Conservation (phyloP, 108 stramenopile species). For the Pelagomonas calceolata region DNA sequence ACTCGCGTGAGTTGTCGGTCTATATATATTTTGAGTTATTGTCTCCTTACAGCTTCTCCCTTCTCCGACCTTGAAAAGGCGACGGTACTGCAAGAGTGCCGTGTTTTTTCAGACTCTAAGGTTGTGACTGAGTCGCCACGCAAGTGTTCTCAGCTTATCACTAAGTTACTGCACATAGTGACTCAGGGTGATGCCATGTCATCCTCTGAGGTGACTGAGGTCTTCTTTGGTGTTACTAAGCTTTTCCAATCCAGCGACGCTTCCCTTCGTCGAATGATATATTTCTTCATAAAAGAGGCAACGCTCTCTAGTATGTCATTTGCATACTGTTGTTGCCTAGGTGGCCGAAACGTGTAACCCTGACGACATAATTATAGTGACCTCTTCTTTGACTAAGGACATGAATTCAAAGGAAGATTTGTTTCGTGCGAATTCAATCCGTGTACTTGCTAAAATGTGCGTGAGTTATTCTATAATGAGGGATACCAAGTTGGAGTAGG, state of each 20-base stretch:
- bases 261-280: conserved; percentile 70
- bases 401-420: conserved; percentile 96
- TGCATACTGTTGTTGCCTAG: too few relatives aligned
- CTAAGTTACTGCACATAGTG: conserved; percentile 74
- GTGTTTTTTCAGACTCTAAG: conserved; percentile 89
- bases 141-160: conserved; percentile 95
- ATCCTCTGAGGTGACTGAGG: conserved; percentile 69
- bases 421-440: conserved; percentile 93
- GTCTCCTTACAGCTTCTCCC: conserved; percentile 25
- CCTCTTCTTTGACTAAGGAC: conserved; percentile 91
- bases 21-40: not conserved
- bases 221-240: conserved; percentile 99
- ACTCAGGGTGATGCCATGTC: conserved; percentile 39
- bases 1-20: not conserved
- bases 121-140: conserved; percentile 88
- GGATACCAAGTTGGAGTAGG: too few relatives aligned
- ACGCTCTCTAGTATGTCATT: too few relatives aligned
- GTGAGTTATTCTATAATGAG: too few relatives aligned
- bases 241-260: conserved; percentile 92
- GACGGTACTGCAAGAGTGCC: conserved; percentile 88
- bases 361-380: conserved; percentile 98
- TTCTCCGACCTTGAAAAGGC: conserved; percentile 96
- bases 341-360: conserved; percentile 95
- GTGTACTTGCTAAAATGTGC: conserved; percentile 81
- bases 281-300: conserved; percentile 96